Evolutionary conservation across 2,329 filamentous ascomycete genomes (phyloP).

Genomic region (Sarocladium brachiariae): DNA sequence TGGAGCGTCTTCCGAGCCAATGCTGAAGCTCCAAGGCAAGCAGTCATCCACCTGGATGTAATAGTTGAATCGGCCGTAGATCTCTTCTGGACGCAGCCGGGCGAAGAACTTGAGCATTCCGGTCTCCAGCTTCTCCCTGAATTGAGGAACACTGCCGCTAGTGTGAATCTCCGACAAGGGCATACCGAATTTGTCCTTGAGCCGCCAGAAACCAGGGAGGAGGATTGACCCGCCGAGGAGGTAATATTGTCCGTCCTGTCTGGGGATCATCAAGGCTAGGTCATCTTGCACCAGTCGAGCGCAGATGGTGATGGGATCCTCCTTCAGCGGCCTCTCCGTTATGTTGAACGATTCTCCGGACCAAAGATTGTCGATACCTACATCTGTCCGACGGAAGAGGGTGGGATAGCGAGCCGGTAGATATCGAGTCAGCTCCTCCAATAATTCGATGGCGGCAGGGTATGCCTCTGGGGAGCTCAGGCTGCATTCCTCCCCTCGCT

Average conservation of each 20-base stretch:
- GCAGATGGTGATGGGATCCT: constrained; percentile 73
- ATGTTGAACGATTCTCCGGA: constrained; percentile 70
- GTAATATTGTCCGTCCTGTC: constrained; percentile 70
- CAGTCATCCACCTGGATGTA: constrained; percentile 81
- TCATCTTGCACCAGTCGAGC: constrained; percentile 75
- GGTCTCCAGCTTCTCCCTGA: constrained; percentile 62
- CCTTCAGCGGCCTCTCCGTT: constrained; percentile 52
- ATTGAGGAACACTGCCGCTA: constrained; percentile 67
- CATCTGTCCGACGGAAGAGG: constrained; percentile 56
- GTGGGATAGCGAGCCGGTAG: constrained; percentile 68
- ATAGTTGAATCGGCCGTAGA: constrained; percentile 68
- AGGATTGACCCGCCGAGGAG: constrained; percentile 70
- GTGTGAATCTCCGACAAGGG: constrained; percentile 72
- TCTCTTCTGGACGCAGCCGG: constrained; percentile 59
- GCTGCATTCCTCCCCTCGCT: constrained; percentile 62
- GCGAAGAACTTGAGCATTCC: constrained; percentile 80
- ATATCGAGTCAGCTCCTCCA: constrained; percentile 66
- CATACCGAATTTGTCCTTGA: constrained; percentile 78
- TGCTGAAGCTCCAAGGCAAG: constrained; percentile 68
- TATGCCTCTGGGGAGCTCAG: constrained; percentile 62
- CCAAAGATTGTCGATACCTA: constrained; percentile 63
- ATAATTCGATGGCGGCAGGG: constrained; percentile 65
- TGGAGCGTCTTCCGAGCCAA: constrained; percentile 62
- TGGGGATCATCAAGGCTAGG: constrained; percentile 76
- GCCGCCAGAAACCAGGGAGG: constrained; percentile 75